Conservation (phyloP, 2,329 filamentous ascomycete genomes). For the Hymenotorrendiella dingleyae region DNA sequence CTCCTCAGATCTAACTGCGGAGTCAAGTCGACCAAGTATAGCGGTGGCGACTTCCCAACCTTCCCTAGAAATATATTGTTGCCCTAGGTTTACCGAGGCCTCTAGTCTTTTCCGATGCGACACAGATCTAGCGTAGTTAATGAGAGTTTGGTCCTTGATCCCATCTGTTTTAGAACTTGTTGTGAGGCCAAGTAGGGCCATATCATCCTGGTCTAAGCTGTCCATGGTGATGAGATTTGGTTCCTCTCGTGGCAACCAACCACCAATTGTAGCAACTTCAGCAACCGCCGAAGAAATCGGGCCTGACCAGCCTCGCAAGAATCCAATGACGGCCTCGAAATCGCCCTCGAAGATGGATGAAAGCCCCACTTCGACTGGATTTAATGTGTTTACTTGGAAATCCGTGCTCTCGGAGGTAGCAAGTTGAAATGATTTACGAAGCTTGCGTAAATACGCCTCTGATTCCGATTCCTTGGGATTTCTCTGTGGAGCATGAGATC, state of each 20-base stretch:
- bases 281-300: conserved; percentile 71
- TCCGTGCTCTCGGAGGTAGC: conserved; percentile 61
- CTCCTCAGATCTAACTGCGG: conserved; percentile 62
- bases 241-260: conserved; percentile 67
- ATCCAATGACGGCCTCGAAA: conserved; percentile 65
- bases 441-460: conserved; percentile 66
- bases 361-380: conserved; percentile 72
- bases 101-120: conserved; percentile 42
- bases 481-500: conserved; percentile 18
- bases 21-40: conserved; percentile 75
- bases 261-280: conserved; percentile 76
- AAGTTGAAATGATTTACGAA: conserved; percentile 62
- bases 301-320: conserved; percentile 75
- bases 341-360: conserved; percentile 81
- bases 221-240: conserved; percentile 47
- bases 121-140: conserved; percentile 66
- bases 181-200: conserved; percentile 69
- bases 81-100: conserved; percentile 18
- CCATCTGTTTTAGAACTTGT: conserved; percentile 56
- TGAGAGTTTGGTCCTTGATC: conserved; percentile 73
- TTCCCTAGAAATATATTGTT: conserved; percentile 42
- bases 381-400: conserved; percentile 70
- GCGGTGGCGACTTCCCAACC: conserved; percentile 90
- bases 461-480: conserved; percentile 39
- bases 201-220: conserved; percentile 73